These are phyloP conservation scores for Eimeria tenella DNA, from an alignment of 169 alveolate genomes.

Conservation along the genomic window DNA sequence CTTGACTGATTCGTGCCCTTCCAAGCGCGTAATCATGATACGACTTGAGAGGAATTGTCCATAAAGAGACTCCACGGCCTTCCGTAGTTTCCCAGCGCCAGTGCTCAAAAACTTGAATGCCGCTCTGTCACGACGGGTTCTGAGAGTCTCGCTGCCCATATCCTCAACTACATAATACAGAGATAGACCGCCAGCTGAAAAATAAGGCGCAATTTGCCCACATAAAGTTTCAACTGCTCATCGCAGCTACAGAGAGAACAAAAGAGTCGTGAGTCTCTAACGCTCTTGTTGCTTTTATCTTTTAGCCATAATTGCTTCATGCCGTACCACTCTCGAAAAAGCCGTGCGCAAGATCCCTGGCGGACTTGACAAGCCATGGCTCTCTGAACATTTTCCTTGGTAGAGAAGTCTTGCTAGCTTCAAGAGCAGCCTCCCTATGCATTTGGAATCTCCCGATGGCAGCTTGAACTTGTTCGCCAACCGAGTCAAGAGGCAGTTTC, in stretches of 20 bases:
- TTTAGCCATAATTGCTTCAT: too few species aligned
- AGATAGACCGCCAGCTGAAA: slow-evolving; percentile 55
- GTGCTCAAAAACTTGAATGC: slow-evolving; percentile 6
- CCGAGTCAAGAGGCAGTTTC: slow-evolving; percentile 38
- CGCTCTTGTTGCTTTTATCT: too few species aligned
- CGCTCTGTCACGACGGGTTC: slow-evolving; percentile 29
- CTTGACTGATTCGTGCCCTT: slow-evolving; percentile 55
- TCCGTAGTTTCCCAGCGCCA: slow-evolving; percentile 1
- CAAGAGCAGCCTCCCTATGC: slow-evolving; percentile 39
- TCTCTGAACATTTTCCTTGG: slow-evolving; percentile 71
- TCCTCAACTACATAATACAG: background rate
- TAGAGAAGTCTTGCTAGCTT: slow-evolving; percentile 7
- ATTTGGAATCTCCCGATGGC: slow-evolving; percentile 33
- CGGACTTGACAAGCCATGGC: slow-evolving; percentile 67
- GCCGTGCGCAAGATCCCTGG: slow-evolving; percentile 65
- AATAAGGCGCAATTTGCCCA: background rate
- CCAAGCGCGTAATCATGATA: slow-evolving; percentile 27
- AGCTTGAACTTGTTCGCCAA: slow-evolving; percentile 28
- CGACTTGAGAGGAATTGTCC: slow-evolving; percentile 49
- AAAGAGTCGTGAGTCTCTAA: too few species aligned
- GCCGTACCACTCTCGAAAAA: slow-evolving; percentile 69
- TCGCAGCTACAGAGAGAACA: too few species aligned
- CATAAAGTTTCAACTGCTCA: too few species aligned
- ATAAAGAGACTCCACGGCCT: slow-evolving; percentile 17
- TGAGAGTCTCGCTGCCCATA: slow-evolving; percentile 21